Base-by-base conservation (phyloP, 257 asterid genomes). In the Leonotis leonurus region DNA sequence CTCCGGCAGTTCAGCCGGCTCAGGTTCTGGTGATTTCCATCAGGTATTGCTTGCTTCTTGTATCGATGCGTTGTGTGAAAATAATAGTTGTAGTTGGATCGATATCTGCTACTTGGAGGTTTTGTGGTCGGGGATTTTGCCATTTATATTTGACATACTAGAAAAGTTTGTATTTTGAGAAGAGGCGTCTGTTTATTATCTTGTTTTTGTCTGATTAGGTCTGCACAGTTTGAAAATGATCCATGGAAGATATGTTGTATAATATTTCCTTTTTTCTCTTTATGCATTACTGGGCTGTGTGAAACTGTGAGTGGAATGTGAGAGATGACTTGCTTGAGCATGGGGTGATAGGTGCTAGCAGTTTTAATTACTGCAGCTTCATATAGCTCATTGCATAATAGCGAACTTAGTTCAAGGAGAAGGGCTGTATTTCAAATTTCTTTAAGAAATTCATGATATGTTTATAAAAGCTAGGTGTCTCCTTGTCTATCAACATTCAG, bases 21-120 rank as follows among this genome's bases (percentile, higher is more conserved):
- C 99, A 13, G 99, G 99, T 26, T 93, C 99, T 24, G 99, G 99
- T 6, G 99, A 93, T 69, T 93, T 93, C 72, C 99, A 93, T 72
- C 99, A 93, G 96, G 99, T 93, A 81, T 54, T 40, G 10, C 21
- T n/a, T 58, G 56, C 51, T 29, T 22, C 25, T 62, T 49, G 37
- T 50, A 37, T 61, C 53, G 24, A 16, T 35, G 10, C 3, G 11
- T 25, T 24, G 30, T 59, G 2, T 50, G 11, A 2, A 43, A 5
- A 6, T 40, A 18, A 14, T 3, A 62, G 29, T 13, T 59, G 58
- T 36, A 29, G 57, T 30, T n/a, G 30, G 48, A 17, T 41, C 58
- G n/a, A 11, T 49, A n/a, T n/a, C n/a, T n/a, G n/a, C n/a, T n/a
- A n/a, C n/a, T n/a, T n/a, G 3, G 27, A 3, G 14, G 44, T 3